Conservation (phyloP, 2,329 filamentous ascomycete genomes). For the Diaporthe sp. region DNA sequence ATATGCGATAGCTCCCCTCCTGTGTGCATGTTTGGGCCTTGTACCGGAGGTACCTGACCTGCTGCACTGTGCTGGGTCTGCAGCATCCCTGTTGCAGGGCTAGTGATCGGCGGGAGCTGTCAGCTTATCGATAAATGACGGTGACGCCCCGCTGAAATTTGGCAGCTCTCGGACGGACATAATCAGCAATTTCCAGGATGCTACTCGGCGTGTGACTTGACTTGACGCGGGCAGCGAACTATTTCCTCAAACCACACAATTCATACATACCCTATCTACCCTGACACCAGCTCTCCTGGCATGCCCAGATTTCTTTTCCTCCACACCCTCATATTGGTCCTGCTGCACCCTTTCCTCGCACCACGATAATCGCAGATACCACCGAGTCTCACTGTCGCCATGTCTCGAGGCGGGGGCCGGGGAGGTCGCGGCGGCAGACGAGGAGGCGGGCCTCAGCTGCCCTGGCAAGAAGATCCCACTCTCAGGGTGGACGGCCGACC, state of each 20-base stretch:
- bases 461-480: slow-evolving; percentile 69
- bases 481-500: slow-evolving; percentile 65
- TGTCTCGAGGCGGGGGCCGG: slow-evolving; percentile 68
- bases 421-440: slow-evolving; percentile 65
- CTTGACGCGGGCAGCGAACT: not conserved
- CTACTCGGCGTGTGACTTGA: not conserved
- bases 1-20: not conserved
- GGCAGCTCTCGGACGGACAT: not conserved
- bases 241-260: not conserved
- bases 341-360: not conserved
- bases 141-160: slow-evolving; percentile 32
- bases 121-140: slow-evolving; percentile 10
- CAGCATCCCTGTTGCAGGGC: not conserved
- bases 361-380: not conserved
- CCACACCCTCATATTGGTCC: not conserved
- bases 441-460: slow-evolving; percentile 61
- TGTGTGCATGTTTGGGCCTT: not conserved
- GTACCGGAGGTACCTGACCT: not conserved
- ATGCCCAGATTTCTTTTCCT: not conserved
- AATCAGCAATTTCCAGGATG: slow-evolving; percentile 1
- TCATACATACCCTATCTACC: not conserved
- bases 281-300: not conserved
- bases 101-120: not conserved
- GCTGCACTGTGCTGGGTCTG: not conserved
- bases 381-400: slow-evolving; percentile 46